A percentile compares a stretch with the other conserved stretches of the same genome.
Evolutionary conservation across 2,329 filamentous ascomycete genomes (phyloP).

Genomic region (Fusarium circinatum): DNA sequence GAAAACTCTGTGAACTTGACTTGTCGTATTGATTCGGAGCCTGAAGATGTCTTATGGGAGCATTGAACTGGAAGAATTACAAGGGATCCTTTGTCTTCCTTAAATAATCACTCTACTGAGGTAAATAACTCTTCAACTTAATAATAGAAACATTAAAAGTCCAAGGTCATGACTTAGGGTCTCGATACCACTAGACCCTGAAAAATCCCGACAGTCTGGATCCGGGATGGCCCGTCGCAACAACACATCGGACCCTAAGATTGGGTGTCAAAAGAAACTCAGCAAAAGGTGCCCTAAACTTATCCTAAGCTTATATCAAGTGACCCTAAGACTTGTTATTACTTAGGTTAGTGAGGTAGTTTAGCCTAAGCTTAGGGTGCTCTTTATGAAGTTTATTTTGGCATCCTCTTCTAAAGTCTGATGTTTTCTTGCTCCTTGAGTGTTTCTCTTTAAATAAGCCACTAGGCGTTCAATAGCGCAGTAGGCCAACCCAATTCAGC

Average conservation of each 20-base stretch:
- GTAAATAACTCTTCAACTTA: neutral
- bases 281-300: no score
- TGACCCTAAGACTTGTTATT: no score
- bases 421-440: neutral
- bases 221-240: neutral
- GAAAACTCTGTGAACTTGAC: no score
- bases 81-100: neutral
- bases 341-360: neutral
- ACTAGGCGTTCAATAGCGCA: constrained; percentile 20
- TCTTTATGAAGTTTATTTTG: neutral
- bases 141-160: neutral
- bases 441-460: neutral
- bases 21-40: neutral
- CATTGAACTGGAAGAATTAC: neutral
- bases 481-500: neutral
- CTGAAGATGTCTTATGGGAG: neutral
- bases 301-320: no score
- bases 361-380: accelerated
- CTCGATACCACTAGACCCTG: neutral
- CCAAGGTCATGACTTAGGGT: neutral
- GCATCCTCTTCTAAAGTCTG: neutral
- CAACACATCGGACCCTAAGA: no score
- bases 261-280: no score
- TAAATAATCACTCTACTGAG: accelerated
- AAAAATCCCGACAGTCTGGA: neutral